phyloP scores from a whole-genome alignment of 2,329 filamentous ascomycete species.

The Coleophoma crateriformis region DNA sequence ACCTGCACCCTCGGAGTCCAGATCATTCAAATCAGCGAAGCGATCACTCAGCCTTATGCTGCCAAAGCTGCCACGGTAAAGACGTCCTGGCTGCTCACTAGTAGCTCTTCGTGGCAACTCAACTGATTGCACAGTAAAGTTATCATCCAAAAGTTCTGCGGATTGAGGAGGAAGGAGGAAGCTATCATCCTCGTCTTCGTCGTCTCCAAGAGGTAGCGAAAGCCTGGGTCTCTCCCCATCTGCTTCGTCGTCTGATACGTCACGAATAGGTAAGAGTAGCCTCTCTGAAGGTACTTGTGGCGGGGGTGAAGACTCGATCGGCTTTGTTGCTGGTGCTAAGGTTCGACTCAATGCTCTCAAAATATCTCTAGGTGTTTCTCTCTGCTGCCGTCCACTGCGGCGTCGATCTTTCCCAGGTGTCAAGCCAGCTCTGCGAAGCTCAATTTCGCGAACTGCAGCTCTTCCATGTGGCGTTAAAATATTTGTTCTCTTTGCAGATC shows the following conservation, averaged over 20 bases:
- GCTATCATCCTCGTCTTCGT: conserved; percentile 37
- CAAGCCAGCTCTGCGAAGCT: conserved; percentile 53
- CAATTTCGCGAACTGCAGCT: conserved; percentile 52
- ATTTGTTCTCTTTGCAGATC: conserved; percentile 18
- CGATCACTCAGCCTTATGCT: conserved; percentile 50
- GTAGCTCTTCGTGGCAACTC: conserved; percentile 50
- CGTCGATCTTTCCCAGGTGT: conserved; percentile 54
- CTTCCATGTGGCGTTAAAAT: conserved; percentile 51
- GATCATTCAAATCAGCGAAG: conserved; percentile 27
- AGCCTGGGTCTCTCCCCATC: conserved; percentile 47
- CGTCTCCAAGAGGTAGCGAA: conserved; percentile 46
- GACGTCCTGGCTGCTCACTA: conserved; percentile 39
- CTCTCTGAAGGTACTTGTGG: conserved; percentile 6
- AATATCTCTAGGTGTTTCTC: conserved; percentile 49
- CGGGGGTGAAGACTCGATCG: conserved; percentile 22
- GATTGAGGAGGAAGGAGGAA: conserved; percentile 48
- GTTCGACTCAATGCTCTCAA: conserved; percentile 48
- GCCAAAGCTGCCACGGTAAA: conserved; percentile 42
- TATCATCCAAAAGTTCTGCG: conserved; percentile 49
- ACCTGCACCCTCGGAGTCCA: conserved; percentile 9
- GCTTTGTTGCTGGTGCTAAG: conserved; percentile 38
- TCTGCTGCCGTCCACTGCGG: conserved; percentile 49
- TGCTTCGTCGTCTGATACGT: conserved; percentile 32
- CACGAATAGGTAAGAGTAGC: conserved; percentile 16
- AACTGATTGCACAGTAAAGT: conserved; percentile 53